Evolutionary conservation across 2,329 filamentous ascomycete species (phyloP).

Genomic region (Ascochyta lentis): DNA sequence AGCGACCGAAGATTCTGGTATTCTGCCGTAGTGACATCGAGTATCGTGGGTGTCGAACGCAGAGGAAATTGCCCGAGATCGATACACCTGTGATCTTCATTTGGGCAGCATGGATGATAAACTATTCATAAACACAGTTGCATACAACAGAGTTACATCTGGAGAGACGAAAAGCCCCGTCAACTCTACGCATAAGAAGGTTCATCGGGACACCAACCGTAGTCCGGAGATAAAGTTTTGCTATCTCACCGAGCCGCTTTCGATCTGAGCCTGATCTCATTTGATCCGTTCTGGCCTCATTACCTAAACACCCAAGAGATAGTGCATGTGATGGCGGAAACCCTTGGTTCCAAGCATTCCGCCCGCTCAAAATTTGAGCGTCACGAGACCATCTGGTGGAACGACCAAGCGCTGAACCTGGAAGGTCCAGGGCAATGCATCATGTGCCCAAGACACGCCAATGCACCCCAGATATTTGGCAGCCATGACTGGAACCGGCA

Average conservation of each 20-base stretch:
- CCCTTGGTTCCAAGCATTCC: constrained; percentile 32
- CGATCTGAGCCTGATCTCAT: neutral
- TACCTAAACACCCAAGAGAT: constrained; percentile 12
- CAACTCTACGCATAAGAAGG: neutral
- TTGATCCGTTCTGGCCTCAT: constrained; percentile 9
- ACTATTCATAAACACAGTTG: too few species aligned
- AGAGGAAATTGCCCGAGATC: neutral
- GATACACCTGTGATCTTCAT: too few species aligned
- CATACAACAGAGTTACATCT: neutral
- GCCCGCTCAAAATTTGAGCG: constrained; percentile 9
- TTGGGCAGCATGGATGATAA: too few species aligned
- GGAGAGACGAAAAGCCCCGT: neutral
- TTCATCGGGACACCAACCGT: constrained; percentile 4
- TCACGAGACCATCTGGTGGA: constrained; percentile 15
- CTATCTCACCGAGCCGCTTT: neutral
- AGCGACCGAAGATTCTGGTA: constrained; percentile 21
- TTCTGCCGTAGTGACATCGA: neutral
- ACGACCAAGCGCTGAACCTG: constrained; percentile 6
- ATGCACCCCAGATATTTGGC: constrained; percentile 19
- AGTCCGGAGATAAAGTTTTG: constrained; percentile 10
- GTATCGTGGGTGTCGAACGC: neutral
- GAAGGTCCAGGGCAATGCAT: constrained; percentile 7
- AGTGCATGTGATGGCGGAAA: constrained; percentile 23
- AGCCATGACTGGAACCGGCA: neutral
- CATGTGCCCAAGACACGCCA: constrained; percentile 17